Evolutionary conservation across 2,329 filamentous ascomycete genomes (phyloP).

Genomic region (Phialocephala sp.): DNA sequence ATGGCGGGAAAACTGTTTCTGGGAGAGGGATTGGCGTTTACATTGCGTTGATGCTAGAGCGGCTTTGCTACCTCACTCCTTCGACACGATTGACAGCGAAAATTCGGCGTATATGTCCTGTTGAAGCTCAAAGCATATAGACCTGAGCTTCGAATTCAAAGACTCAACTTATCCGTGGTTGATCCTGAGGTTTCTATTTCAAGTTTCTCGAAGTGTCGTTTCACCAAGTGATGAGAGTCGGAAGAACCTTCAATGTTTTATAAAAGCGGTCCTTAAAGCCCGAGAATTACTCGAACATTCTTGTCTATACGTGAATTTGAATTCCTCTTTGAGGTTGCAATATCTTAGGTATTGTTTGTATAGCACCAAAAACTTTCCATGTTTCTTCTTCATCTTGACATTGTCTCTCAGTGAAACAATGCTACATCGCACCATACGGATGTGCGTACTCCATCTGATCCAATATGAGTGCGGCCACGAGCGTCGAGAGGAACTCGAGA

Average conservation of each 20-base stretch:
- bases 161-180: background rate
- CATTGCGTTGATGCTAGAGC: background rate
- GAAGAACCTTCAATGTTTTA: background rate
- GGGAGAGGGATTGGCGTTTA: constrained; percentile 3
- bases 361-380: background rate
- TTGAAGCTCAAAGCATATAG: background rate
- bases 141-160: background rate
- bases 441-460: background rate
- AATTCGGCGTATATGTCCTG: background rate
- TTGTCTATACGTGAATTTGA: background rate
- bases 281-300: background rate
- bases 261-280: background rate
- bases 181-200: background rate
- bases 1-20: constrained; percentile 1
- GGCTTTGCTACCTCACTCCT: background rate
- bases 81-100: background rate
- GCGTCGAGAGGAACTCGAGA: background rate
- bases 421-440: background rate
- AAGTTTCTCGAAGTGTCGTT: background rate
- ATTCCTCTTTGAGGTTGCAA: background rate
- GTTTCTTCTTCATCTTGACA: background rate
- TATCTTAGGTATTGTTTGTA: background rate
- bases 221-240: background rate
- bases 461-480: constrained; percentile 6
- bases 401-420: background rate